Base-by-base conservation (phyloP, 1,284 basidiomycete species). In the Phlebopus sp. region DNA sequence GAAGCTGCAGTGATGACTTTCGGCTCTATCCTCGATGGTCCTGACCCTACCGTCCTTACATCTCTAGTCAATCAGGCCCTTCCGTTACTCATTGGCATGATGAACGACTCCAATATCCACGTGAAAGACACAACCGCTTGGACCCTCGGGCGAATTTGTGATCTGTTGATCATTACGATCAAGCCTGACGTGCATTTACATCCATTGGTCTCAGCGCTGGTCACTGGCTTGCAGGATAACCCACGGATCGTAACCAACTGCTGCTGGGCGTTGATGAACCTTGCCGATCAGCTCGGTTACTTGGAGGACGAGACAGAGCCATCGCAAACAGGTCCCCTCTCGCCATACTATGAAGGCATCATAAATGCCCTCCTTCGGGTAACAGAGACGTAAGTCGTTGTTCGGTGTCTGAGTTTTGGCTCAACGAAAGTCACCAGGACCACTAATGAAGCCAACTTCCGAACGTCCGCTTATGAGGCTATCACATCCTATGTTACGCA, bases 1-100 rank as follows among this genome's bases (percentile, higher is more conserved):
- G 96, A 99, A 69, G 96, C 96, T 0, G 95, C 96, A 17, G 87
- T 98, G 55, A 98, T 98, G 93, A 87, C 94, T 37, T 99, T 99
- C 63, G 96, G 96, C 46, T 96, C 92, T 2, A 98, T 99, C 62
- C 81, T 99, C 45, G 95, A 98, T 55, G 96, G 97, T 2, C 96
- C 96, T 10, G 91, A 97, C 63, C 88, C 92, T 29, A 72, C 74
- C 36, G 84, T 92, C 34, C 81, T 99, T 41, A 87, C 85, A 18
- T 93, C 94, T 18, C 84, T 99, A 36, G 95, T 98, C 55, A 84
- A 90, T 58, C 94, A 98, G 69, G 96, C 97, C 2, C 78, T 99
- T 6, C 92, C 92, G 14, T 87, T 95, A 40, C 79, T 99, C 50
- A 93, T 99, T 63, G 86, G 86, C 60, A 97, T 98, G 94, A 94